These are phyloP conservation scores for Globisporangium recalcitrans DNA, from an alignment of 352 stramenopile genomes.

Conservation along the genomic window DNA sequence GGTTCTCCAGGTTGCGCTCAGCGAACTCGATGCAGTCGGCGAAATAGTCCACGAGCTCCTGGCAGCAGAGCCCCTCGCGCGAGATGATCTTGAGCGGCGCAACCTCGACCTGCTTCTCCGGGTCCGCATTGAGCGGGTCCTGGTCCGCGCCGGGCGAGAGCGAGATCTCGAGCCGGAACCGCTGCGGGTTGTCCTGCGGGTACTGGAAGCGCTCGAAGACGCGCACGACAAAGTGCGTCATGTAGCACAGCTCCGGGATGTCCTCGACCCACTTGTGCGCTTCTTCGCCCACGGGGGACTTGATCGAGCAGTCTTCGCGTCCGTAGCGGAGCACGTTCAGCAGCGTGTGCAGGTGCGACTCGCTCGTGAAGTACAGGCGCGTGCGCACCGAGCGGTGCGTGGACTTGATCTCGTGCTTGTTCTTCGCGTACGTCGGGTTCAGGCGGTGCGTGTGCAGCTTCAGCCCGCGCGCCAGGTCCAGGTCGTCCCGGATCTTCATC, in stretches of 20 bases:
- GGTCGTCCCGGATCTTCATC: constrained; percentile 86
- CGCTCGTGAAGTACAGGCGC: constrained; percentile 99
- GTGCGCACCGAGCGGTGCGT: constrained; percentile 96
- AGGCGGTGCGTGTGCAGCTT: constrained; percentile 75
- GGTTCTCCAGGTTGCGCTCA: constrained; percentile 49
- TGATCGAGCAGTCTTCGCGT: constrained; percentile 50
- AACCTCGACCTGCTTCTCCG: constrained; percentile 59
- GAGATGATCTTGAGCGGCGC: constrained; percentile 82
- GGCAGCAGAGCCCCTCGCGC: constrained; percentile 70
- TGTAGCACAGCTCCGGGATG: constrained; percentile 97
- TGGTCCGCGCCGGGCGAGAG: constrained; percentile 73
- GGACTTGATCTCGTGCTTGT: constrained; percentile 83
- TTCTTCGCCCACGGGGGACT: constrained; percentile 58
- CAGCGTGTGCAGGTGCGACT: constrained; percentile 97
- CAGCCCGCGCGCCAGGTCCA: constrained; percentile 73
- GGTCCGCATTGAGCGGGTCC: constrained; percentile 57
- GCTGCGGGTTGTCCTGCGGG: constrained; percentile 54
- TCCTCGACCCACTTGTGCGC: constrained; percentile 85
- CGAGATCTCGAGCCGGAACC: constrained; percentile 84
- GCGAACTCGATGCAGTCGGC: constrained; percentile 68
- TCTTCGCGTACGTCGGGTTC: constrained; percentile 80
- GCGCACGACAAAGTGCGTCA: constrained; percentile 98
- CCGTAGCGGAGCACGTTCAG: constrained; percentile 96
- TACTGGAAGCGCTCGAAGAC: constrained; percentile 94
- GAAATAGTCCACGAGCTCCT: constrained; percentile 85